A percentile compares a stretch with the other conserved stretches of the same genome.
These are phyloP conservation scores for Aspergillus brasiliensis DNA, from an alignment of 2,329 filamentous ascomycete species.

Conservation along the genomic window DNA sequence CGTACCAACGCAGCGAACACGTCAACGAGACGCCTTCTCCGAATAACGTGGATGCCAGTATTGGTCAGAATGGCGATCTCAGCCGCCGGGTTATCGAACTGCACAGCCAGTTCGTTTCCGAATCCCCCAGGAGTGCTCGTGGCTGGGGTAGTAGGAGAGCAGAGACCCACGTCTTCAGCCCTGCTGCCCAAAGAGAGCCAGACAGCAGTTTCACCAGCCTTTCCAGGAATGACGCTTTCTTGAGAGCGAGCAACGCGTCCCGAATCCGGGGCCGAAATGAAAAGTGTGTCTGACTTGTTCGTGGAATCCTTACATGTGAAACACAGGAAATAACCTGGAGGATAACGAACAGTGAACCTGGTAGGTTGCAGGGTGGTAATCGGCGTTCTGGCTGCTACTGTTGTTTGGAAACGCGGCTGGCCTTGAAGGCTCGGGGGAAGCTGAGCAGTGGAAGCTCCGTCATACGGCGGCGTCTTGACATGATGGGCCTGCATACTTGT, in stretches of 20 bases:
- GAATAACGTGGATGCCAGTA: slow-evolving; percentile 82
- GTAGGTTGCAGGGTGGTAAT: slow-evolving; percentile 46
- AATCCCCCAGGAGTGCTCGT: slow-evolving; percentile 72
- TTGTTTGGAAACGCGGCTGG: slow-evolving; percentile 30
- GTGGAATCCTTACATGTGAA: slow-evolving; percentile 68
- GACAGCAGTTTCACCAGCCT: slow-evolving; percentile 76
- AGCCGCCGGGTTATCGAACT: slow-evolving; percentile 79
- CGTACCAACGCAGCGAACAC: slow-evolving; percentile 84
- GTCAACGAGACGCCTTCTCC: slow-evolving; percentile 82
- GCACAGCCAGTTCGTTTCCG: slow-evolving; percentile 93
- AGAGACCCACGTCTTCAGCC: slow-evolving; percentile 76
- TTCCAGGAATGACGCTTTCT: slow-evolving; percentile 56
- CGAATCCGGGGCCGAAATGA: slow-evolving; percentile 84
- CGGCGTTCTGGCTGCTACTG: slow-evolving; percentile 55
- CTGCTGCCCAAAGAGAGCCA: slow-evolving; percentile 75
- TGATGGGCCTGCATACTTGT: slow-evolving; percentile 98
- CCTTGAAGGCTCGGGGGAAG: slow-evolving; percentile 25
- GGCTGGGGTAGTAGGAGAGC: slow-evolving; percentile 72
- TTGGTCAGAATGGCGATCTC: slow-evolving; percentile 93
- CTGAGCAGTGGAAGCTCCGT: slow-evolving; percentile 32
- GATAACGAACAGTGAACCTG: slow-evolving; percentile 57
- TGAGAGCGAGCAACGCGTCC: slow-evolving; percentile 70
- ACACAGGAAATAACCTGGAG: slow-evolving; percentile 89
- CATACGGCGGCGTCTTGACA: slow-evolving; percentile 82
- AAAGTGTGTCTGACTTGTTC: slow-evolving; percentile 68